Evolutionary conservation across 169 alveolate species (phyloP), one percentile per base, ranked within the genome.

Genomic region (Haemoproteus tartakovskyi): DNA sequence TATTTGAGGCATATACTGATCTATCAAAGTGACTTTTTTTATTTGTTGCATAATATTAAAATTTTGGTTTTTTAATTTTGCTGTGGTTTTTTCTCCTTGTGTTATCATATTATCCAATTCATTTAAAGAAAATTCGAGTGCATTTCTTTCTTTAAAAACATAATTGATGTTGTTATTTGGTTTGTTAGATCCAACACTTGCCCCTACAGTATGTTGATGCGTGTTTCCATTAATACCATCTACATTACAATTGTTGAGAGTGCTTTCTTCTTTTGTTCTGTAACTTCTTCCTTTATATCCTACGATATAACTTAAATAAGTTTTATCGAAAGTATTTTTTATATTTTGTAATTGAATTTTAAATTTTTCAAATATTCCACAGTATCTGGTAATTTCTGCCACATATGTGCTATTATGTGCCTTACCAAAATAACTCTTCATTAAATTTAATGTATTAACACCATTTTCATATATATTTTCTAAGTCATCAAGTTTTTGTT

Each of bases 361-460:
- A 52, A 67, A 67, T 67, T 67, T 67, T 18, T 67, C 82, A 14
- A 67, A 67, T 16, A 67, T 67, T 47, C 82, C 54, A 14, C 51
- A 30, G 54, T 46, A 67, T 67, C 82, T 67, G 9, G 70, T 21
- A 52, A 67, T 54, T 67, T 67, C 82, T 46, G 54, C 11, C 14
- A 45, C 19, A 57, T 67, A 67, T 5, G 82, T 67, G 18, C 43
- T 52, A 67, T 67, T 52, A 11, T 67, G 62, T n/a, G n/a, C n/a
- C n/a, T n/a, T n/a, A 27, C 60, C 54, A 52, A 67, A 67, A 54
- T 67, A 45, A 52, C 27, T 67, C 37, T 52, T 52, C 82, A 67
- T 52, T 3, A 56, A 24, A 26, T 52, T 50, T 45, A 67, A 46
- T 14, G 41, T 67, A 22, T 67, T 48, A 33, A 67, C 24, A n/a